Evolutionary conservation across 768 basidiomycete genomes (phyloP), one percentile per base, ranked within the genome.

Genomic region (Leccinum disarticulatum): DNA sequence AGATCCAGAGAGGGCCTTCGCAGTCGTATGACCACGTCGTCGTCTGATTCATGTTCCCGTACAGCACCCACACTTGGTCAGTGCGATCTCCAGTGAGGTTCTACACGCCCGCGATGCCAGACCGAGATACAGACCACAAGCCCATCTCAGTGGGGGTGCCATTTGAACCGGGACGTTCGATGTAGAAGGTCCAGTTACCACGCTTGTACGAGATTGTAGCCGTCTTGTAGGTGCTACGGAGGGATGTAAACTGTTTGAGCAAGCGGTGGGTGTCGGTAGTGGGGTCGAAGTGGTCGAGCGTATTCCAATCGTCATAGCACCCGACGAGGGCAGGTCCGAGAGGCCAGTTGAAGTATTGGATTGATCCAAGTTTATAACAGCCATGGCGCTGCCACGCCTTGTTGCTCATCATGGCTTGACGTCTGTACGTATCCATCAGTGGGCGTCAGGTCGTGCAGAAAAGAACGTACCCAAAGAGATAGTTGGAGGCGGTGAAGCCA

Each of bases 131-230:
- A 2, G 92, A 88, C 87, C 89, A 96, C 9, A 95, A 79, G 56
- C 95, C 95, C 80, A 95, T 85, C 74, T 96, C 93, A 0, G 94
- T 93, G 41, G 68, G 68, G 1, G 92, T 93, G 17, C 71, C 68
- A 69, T 95, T 93, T 28, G 95, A 96, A 68, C 95, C 95, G 11
- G 93, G 93, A 13, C 88, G 84, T 60, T 88, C 75, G 63, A 93
- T 90, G 48, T 71, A 74, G 68, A 86, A 79, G 0, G 95, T 96
- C 92, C 90, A 93, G 69, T 90, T 95, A 48, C 91, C 90, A 64
- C 83, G 82, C 61, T 90, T 22, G 86, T 15, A 88, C 87, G n/a
- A 96, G 82, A 68, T 88, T 82, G 67, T 87, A 92, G 3, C 95
- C 95, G 66, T 97, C 95, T 71, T 91, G 91, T 88, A 96, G 14